A percentile compares a stretch with the other conserved stretches of the same genome.
Conservation (phyloP, 2,329 filamentous ascomycete species). For the Cryphonectria radicalis region DNA sequence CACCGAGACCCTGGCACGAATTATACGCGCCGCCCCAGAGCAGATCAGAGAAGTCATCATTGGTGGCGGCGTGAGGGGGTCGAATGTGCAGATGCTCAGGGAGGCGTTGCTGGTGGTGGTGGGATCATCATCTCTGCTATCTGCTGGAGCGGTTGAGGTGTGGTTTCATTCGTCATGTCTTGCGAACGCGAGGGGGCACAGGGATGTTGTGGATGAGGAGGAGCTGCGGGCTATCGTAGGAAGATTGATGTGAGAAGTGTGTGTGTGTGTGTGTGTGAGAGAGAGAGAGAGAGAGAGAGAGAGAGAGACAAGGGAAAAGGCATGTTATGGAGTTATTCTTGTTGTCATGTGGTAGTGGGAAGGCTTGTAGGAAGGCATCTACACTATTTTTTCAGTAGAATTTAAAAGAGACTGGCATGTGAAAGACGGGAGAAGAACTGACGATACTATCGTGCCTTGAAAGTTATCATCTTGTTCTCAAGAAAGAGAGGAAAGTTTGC, state of each 20-base stretch:
- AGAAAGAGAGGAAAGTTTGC: not conserved
- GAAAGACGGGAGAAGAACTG: not conserved
- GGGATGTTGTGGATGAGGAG: slow-evolving; percentile 24
- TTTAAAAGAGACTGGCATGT: too few relatives aligned
- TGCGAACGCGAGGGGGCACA: slow-evolving; percentile 25
- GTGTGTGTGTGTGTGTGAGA: too few relatives aligned
- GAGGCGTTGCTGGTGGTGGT: slow-evolving; percentile 32
- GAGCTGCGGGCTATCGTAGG: slow-evolving; percentile 20
- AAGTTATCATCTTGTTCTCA: not conserved
- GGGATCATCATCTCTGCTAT: not conserved
- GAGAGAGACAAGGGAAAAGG: too few relatives aligned
- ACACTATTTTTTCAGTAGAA: too few relatives aligned
- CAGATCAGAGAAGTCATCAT: slow-evolving; percentile 52
- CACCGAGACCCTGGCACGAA: slow-evolving; percentile 39
- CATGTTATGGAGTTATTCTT: not conserved
- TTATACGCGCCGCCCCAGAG: slow-evolving; percentile 39
- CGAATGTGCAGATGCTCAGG: slow-evolving; percentile 42
- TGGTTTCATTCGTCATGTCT: slow-evolving; percentile 57
- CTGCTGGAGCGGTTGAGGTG: slow-evolving; percentile 32
- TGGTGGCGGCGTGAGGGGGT: slow-evolving; percentile 54
- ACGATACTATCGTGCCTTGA: not conserved
- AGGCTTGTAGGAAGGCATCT: too few relatives aligned
- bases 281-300: too few relatives aligned
- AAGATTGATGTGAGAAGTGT: not conserved
- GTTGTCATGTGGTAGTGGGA: not conserved